Conservation (phyloP, 163 green algal genomes). For the Chlamydomonas reinhardtii region DNA sequence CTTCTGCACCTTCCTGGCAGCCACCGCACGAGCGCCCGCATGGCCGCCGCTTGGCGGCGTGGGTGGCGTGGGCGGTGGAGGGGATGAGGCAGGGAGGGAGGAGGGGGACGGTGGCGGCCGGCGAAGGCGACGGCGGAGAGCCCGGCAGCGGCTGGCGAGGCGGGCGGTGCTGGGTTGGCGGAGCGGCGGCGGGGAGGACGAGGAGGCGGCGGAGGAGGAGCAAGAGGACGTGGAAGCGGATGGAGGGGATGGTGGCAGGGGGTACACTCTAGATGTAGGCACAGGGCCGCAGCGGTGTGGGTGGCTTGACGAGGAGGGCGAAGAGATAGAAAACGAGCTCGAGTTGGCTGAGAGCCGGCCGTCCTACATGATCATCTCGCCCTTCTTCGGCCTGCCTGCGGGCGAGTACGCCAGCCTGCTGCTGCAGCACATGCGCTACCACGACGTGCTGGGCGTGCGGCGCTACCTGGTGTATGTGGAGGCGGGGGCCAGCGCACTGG, state of each 20-base stretch:
- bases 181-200: no score
- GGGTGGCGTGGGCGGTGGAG: neutral
- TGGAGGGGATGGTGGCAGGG: no score
- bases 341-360: no score
- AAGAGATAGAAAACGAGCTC: no score
- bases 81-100: neutral
- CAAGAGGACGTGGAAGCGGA: no score
- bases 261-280: no score
- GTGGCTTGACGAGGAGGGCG: no score
- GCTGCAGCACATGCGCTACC: neutral
- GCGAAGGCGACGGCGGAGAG: no score
- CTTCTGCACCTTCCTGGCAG: neutral
- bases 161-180: no score
- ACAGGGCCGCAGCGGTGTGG: no score
- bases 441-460: neutral
- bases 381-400: neutral
- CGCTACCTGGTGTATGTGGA: conserved; percentile 7
- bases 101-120: neutral
- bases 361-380: neutral
- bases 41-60: neutral
- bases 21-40: neutral
- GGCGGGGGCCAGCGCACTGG: neutral
- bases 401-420: neutral
- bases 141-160: no score
- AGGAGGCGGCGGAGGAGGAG: no score